Percentiles rank a stretch among this genome's conserved stretches.
phyloP scores from a whole-genome alignment of 176 grass and related monocot species.

The Poa pratensis region DNA sequence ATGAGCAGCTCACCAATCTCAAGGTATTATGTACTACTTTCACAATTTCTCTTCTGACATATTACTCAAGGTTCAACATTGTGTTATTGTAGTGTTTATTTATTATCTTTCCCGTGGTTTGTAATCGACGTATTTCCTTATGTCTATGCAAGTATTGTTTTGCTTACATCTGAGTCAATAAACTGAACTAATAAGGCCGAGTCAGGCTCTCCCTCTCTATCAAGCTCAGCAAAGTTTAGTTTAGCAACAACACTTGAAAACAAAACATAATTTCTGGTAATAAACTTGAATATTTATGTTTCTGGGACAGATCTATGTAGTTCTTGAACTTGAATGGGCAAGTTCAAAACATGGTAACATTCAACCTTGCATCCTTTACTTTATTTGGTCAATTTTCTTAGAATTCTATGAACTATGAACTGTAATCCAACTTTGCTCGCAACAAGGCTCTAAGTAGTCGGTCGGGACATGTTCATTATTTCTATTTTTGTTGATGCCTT shows the following conservation, averaged over 20 bases:
- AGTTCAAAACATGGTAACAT: neutral
- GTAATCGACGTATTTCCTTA: neutral
- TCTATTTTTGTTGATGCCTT: neutral
- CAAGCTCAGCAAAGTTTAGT: neutral
- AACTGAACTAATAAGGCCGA: neutral
- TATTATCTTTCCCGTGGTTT: neutral
- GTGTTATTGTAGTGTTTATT: neutral
- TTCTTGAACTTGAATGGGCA: neutral
- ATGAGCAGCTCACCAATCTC: constrained; percentile 22
- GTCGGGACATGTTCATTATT: neutral
- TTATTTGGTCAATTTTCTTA: neutral
- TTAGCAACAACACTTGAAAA: neutral
- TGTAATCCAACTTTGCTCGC: neutral
- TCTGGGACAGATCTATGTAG: neutral
- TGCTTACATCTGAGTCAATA: neutral
- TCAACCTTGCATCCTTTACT: neutral
- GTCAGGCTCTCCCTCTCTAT: neutral
- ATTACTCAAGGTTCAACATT: neutral
- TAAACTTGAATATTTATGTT: constrained; percentile 4
- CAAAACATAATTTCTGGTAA: neutral
- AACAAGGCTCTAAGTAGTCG: neutral
- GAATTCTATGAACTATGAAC: neutral
- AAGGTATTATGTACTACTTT: neutral
- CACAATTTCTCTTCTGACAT: neutral
- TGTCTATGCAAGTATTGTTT: neutral